These are phyloP conservation scores for Biscogniauxia marginata DNA, from an alignment of 2,329 filamentous ascomycete genomes.

Conservation along the genomic window DNA sequence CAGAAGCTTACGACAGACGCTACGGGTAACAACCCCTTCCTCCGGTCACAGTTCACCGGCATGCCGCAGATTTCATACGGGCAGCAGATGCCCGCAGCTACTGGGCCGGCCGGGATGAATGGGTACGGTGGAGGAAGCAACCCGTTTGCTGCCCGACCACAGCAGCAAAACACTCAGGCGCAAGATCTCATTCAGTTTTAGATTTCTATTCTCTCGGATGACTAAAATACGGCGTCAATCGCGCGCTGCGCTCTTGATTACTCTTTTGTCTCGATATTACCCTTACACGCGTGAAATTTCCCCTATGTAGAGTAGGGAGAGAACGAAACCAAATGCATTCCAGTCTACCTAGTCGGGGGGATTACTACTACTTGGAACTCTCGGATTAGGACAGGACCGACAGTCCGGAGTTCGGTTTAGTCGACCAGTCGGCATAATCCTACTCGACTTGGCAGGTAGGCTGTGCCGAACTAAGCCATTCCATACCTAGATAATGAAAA, in stretches of 20 bases:
- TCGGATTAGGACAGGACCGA: no score
- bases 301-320: neutral
- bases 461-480: no score
- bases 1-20: constrained; percentile 68
- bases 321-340: neutral
- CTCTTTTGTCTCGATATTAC: neutral
- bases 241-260: neutral
- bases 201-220: constrained; percentile 9
- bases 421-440: no score
- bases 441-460: no score
- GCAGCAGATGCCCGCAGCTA: constrained; percentile 52
- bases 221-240: neutral
- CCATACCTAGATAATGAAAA: neutral
- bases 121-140: constrained; percentile 48
- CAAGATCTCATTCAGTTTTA: constrained; percentile 66
- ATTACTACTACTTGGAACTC: no score
- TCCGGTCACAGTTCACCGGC: constrained; percentile 80
- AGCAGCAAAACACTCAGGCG: constrained; percentile 44
- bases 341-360: no score
- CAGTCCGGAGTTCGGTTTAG: no score
- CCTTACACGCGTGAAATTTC: neutral
- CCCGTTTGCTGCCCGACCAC: constrained; percentile 56
- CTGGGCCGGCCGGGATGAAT: constrained; percentile 56
- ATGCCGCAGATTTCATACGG: constrained; percentile 62
- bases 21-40: constrained; percentile 86